These are phyloP conservation scores for Elongisporangium undulatum DNA, from an alignment of 352 stramenopile species.

Conservation along the genomic window DNA sequence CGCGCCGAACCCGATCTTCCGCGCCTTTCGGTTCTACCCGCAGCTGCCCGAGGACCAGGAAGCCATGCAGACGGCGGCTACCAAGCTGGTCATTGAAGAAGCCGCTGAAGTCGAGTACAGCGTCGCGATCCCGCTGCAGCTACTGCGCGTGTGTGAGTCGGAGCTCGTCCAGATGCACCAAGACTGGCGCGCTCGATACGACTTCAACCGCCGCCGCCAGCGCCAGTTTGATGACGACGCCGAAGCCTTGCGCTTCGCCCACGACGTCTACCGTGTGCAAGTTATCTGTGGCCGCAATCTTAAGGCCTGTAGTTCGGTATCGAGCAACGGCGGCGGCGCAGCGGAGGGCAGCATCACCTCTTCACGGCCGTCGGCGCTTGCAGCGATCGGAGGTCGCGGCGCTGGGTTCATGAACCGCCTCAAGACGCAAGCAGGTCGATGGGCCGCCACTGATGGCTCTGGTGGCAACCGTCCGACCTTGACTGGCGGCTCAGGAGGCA, in stretches of 20 bases:
- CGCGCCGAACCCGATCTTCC: slow-evolving; percentile 43
- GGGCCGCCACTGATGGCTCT: slow-evolving; percentile 21
- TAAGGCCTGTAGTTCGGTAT: slow-evolving; percentile 2
- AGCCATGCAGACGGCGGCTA: slow-evolving; percentile 33
- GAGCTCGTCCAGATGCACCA: slow-evolving; percentile 73
- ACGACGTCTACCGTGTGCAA: slow-evolving; percentile 76
- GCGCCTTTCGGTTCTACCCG: slow-evolving; percentile 63
- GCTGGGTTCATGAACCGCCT: slow-evolving; percentile 63
- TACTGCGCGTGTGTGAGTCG: slow-evolving; percentile 64
- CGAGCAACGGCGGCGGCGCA: slow-evolving; percentile 4
- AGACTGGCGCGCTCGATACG: slow-evolving; percentile 73
- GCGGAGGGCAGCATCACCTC: slow-evolving; percentile 1
- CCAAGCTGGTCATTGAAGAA: slow-evolving; percentile 76
- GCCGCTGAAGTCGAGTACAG: slow-evolving; percentile 73
- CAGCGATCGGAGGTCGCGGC: slow-evolving; percentile 31
- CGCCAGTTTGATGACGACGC: slow-evolving; percentile 76
- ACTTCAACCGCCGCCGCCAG: slow-evolving; percentile 72
- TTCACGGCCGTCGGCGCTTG: slow-evolving; percentile 48
- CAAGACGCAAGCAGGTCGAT: slow-evolving; percentile 59
- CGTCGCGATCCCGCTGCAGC: slow-evolving; percentile 73
- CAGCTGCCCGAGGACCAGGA: slow-evolving; percentile 50
- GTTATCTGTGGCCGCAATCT: slow-evolving; percentile 62
- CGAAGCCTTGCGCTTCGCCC: slow-evolving; percentile 71
- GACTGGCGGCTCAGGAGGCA: slow-evolving; percentile 5
- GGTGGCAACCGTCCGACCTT: slow-evolving; percentile 8